These are phyloP conservation scores for Lactifluus pinguis DNA, from an alignment of 768 basidiomycete genomes.

Conservation along the genomic window DNA sequence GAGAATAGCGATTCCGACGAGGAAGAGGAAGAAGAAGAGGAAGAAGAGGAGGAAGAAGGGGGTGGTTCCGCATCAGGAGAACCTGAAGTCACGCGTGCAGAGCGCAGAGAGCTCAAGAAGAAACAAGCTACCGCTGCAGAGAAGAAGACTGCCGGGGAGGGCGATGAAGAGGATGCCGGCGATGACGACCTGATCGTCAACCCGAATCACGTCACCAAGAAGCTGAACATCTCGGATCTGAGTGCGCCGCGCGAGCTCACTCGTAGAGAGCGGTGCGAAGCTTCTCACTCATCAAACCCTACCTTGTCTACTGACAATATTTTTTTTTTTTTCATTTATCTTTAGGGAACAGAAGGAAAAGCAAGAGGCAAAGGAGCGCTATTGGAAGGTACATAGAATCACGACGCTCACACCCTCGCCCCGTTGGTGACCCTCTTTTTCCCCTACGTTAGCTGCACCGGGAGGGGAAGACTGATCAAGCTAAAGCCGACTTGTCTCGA, in stretches of 20 bases:
- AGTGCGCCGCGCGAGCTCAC: slow-evolving; percentile 50
- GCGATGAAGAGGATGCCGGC: slow-evolving; percentile 42
- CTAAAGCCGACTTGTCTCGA: slow-evolving; percentile 80
- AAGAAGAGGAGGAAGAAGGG: slow-evolving; percentile 32
- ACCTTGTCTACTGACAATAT: not conserved
- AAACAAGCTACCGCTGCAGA: slow-evolving; percentile 35
- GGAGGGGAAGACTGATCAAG: slow-evolving; percentile 84
- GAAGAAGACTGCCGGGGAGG: slow-evolving; percentile 24
- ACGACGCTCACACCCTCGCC: not conserved
- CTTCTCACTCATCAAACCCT: not conserved
- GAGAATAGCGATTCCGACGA: slow-evolving; percentile 24
- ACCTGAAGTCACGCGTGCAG: slow-evolving; percentile 57
- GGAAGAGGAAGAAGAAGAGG: slow-evolving; percentile 38
- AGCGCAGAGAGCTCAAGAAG: slow-evolving; percentile 79
- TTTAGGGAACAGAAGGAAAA: slow-evolving; percentile 89
- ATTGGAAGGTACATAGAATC: slow-evolving; percentile 62
- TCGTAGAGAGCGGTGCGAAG: slow-evolving; percentile 51
- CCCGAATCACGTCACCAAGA: slow-evolving; percentile 67
- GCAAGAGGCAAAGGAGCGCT: slow-evolving; percentile 77
- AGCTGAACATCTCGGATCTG: slow-evolving; percentile 70
- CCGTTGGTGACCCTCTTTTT: slow-evolving; percentile 1
- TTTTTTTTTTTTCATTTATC: not conserved
- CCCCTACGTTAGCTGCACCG: slow-evolving; percentile 44
- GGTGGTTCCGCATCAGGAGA: slow-evolving; percentile 25
- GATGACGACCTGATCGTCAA: slow-evolving; percentile 70